phyloP scores from a whole-genome alignment of 2,329 filamentous ascomycete genomes.

The Fusarium sp. region DNA sequence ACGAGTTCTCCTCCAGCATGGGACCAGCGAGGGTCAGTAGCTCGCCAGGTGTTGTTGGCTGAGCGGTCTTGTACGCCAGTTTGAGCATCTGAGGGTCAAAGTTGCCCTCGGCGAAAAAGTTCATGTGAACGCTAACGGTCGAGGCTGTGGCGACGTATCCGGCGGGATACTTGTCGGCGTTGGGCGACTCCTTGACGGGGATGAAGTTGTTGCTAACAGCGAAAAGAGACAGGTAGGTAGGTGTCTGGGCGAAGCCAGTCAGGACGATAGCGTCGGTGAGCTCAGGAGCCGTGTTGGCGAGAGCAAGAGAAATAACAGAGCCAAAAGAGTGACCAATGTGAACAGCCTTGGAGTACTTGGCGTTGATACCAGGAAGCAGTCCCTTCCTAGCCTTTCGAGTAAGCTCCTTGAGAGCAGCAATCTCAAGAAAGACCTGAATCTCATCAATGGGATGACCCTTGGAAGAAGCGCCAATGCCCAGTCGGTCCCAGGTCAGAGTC shows the following conservation, averaged over 20 bases:
- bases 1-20: constrained; percentile 51
- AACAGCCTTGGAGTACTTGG: constrained; percentile 58
- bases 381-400: constrained; percentile 63
- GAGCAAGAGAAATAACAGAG: constrained; percentile 67
- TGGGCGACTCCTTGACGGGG: constrained; percentile 52
- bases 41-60: constrained; percentile 70
- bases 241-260: constrained; percentile 68
- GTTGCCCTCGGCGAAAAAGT: constrained; percentile 63
- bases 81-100: constrained; percentile 68
- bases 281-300: constrained; percentile 64
- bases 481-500: constrained; percentile 71
- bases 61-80: constrained; percentile 59
- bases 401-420: constrained; percentile 67
- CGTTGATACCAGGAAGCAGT: constrained; percentile 55
- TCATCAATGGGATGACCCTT: constrained; percentile 70
- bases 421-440: constrained; percentile 69
- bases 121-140: constrained; percentile 62
- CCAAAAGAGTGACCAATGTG: constrained; percentile 76
- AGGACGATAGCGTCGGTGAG: constrained; percentile 70
- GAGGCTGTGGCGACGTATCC: constrained; percentile 67
- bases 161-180: constrained; percentile 52
- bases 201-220: constrained; percentile 61
- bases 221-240: constrained; percentile 58
- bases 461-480: constrained; percentile 70
- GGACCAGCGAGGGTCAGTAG: constrained; percentile 65